These are phyloP conservation scores for Fonsecaea erecta DNA, from an alignment of 2,329 filamentous ascomycete genomes.

Conservation along the genomic window DNA sequence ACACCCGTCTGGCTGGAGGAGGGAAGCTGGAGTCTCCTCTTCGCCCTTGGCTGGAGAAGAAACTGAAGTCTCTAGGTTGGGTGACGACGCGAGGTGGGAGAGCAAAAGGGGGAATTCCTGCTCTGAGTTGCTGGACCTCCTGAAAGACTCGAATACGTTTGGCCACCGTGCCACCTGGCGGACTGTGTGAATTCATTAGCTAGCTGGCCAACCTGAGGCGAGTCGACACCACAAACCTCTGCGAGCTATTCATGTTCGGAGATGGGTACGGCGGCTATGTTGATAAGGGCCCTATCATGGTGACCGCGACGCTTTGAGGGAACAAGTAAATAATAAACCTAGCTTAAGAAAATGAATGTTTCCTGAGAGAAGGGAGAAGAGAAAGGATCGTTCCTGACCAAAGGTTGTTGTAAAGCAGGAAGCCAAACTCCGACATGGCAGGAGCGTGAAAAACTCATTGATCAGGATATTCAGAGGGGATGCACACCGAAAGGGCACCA, in stretches of 20 bases:
- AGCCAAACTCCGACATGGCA: neutral
- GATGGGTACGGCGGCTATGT: conserved; percentile 21
- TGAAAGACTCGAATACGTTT: conserved; percentile 37
- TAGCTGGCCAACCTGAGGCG: neutral
- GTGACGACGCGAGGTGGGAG: conserved; percentile 18
- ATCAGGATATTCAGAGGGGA: neutral
- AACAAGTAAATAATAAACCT: neutral
- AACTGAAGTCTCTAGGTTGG: conserved; percentile 15
- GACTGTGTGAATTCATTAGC: conserved; percentile 23
- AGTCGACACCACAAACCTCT: conserved; percentile 14
- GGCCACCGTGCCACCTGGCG: conserved; percentile 35
- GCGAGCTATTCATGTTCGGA: conserved; percentile 30
- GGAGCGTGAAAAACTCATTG: neutral
- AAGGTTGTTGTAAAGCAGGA: neutral
- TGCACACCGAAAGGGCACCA: neutral
- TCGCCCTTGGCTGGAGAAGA: conserved; percentile 15
- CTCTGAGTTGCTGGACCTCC: conserved; percentile 21
- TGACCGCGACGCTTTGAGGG: conserved; percentile 2
- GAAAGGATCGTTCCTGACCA: conserved; percentile 13
- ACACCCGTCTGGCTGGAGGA: conserved; percentile 16
- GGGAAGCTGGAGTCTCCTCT: conserved; percentile 18
- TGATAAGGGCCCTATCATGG: conserved; percentile 20
- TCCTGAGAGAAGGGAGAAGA: neutral
- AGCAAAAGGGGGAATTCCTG: conserved; percentile 16
- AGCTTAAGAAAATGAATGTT: neutral